These are phyloP conservation scores for Neophaeococcomyces aloes DNA, from an alignment of 2,329 filamentous ascomycete genomes.

Conservation along the genomic window DNA sequence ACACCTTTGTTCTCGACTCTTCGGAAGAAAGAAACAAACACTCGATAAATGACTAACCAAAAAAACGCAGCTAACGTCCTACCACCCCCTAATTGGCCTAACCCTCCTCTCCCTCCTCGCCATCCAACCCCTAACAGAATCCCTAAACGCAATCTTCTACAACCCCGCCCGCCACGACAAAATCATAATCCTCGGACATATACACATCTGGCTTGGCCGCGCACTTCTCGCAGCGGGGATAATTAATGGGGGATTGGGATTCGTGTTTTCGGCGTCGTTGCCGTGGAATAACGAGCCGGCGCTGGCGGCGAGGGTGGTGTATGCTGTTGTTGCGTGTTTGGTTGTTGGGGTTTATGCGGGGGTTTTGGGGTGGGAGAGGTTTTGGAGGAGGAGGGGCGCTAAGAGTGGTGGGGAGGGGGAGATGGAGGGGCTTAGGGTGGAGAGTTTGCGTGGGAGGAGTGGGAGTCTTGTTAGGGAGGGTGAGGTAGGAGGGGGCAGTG, in stretches of 20 bases:
- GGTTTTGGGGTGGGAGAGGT: no score
- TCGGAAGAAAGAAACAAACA: no score
- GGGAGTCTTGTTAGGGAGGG: no score
- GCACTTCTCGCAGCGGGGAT: slow-evolving; percentile 41
- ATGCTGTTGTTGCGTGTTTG: slow-evolving; percentile 39
- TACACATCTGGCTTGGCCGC: slow-evolving; percentile 47
- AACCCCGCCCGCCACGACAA: slow-evolving; percentile 34
- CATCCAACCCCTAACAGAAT: slow-evolving; percentile 23
- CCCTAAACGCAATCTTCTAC: slow-evolving; percentile 30
- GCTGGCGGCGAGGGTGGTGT: slow-evolving; percentile 33
- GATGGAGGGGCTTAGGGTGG: no score
- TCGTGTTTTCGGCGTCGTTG: slow-evolving; percentile 36
- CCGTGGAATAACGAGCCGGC: slow-evolving; percentile 21
- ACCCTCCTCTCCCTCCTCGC: slow-evolving; percentile 22
- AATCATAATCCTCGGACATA: slow-evolving; percentile 13
- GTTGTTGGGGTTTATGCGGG: no score
- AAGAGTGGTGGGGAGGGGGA: no score
- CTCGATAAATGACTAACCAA: slow-evolving; percentile 17
- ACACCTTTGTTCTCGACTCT: slow-evolving; percentile 33
- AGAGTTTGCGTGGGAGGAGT: no score
- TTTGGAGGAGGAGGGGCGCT: no score
- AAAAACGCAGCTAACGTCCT: slow-evolving; percentile 23
- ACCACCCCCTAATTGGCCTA: slow-evolving; percentile 24
- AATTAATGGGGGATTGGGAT: slow-evolving; percentile 46
- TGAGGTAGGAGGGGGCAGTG: no score